phyloP scores from a whole-genome alignment of 208 protist species.

The Leishmania gerbilli region DNA sequence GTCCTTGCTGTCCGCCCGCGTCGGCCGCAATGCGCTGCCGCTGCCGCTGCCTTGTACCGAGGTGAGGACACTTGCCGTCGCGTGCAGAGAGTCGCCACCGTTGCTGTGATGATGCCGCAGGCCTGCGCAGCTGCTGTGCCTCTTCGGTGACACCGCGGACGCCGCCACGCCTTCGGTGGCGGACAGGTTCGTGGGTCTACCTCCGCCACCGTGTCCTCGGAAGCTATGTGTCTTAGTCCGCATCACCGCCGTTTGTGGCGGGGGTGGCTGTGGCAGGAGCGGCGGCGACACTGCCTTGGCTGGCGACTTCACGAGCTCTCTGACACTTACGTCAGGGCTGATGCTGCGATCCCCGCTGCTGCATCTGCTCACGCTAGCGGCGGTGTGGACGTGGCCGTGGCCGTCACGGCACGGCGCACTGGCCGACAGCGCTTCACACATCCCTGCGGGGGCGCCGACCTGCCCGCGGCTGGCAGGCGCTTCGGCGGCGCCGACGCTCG shows the following conservation, averaged over 20 bases:
- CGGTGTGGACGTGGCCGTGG: background rate
- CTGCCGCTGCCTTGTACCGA: constrained; percentile 10
- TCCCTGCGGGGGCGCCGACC: background rate
- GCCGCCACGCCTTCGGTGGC: background rate
- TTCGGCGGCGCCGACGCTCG: background rate
- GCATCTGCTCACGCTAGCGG: background rate
- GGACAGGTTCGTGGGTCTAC: background rate
- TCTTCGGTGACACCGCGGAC: background rate
- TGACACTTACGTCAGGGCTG: background rate
- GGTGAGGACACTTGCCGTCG: background rate
- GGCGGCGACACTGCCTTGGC: background rate
- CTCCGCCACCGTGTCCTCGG: background rate
- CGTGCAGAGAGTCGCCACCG: background rate
- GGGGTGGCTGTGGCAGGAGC: constrained; percentile 16
- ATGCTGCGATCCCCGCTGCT: background rate
- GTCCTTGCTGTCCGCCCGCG: constrained; percentile 28
- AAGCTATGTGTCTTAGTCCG: constrained; percentile 12
- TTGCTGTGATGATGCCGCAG: background rate
- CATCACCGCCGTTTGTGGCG: constrained; percentile 1
- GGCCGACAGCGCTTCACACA: background rate
- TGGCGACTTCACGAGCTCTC: background rate
- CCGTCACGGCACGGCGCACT: background rate
- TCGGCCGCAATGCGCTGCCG: constrained; percentile 7
- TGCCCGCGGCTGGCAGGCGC: background rate
- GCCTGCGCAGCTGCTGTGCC: background rate